Conservation (phyloP, 2,329 filamentous ascomycete genomes). For the Acephala macrosclerotiorum region DNA sequence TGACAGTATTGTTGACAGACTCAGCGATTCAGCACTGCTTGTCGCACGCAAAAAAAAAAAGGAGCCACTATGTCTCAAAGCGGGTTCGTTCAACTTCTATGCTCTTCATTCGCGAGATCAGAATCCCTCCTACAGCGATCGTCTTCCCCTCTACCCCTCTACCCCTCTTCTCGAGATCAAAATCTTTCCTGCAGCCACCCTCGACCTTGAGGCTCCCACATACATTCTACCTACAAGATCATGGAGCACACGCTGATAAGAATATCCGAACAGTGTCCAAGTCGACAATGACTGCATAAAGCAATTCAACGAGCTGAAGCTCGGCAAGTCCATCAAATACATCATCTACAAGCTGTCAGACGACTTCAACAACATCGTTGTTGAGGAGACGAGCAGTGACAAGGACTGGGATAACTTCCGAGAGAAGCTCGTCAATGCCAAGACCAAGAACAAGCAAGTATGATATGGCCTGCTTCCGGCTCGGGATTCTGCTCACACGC, state of each 20-base stretch:
- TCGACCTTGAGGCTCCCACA: neutral
- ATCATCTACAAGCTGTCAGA: constrained; percentile 89
- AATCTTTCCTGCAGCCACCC: neutral
- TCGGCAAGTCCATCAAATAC: constrained; percentile 82
- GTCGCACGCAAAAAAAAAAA: too few species aligned
- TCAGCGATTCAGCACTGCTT: constrained; percentile 26
- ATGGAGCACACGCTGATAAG: constrained; percentile 24
- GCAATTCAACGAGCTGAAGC: constrained; percentile 82
- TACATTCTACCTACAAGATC: neutral
- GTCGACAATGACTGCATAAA: constrained; percentile 75
- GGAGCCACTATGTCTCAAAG: too few species aligned
- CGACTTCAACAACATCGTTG: constrained; percentile 81
- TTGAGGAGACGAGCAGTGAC: constrained; percentile 75
- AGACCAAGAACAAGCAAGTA: constrained; percentile 75
- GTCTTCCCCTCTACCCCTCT: too few species aligned
- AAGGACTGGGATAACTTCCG: constrained; percentile 77
- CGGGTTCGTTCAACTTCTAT: too few species aligned
- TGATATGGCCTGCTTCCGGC: constrained; percentile 37
- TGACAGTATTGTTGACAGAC: constrained; percentile 33
- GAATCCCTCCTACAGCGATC: too few species aligned
- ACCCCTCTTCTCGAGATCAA: constrained; percentile 22
- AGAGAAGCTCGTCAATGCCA: constrained; percentile 76
- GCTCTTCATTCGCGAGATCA: too few species aligned
- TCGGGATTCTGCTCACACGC: constrained; percentile 13
- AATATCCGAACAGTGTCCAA: constrained; percentile 63